Evolutionary conservation across 306 rosid species (phyloP).

Genomic region (Castanea sativa): DNA sequence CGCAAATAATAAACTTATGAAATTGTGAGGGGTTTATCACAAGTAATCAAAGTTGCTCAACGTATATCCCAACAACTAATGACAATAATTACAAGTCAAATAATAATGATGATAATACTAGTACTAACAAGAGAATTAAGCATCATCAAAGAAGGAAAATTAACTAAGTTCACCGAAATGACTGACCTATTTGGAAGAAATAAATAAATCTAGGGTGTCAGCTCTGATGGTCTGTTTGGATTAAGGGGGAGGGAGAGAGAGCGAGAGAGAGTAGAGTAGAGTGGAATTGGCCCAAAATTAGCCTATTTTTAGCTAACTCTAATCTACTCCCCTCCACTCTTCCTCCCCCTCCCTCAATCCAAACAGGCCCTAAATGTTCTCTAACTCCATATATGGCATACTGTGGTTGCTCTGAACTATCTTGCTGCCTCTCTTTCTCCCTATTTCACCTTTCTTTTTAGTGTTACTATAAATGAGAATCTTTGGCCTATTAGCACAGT

Average conservation of each 20-base stretch:
- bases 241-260: too few relatives aligned
- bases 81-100: not conserved
- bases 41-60: too few relatives aligned
- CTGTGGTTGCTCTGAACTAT: not conserved
- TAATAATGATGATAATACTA: not conserved
- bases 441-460: not conserved
- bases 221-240: not conserved
- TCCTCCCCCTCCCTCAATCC: too few relatives aligned
- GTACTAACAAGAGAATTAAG: too few relatives aligned
- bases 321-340: too few relatives aligned
- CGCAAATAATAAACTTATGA: too few relatives aligned
- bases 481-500: conserved; percentile 12
- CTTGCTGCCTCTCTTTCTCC: not conserved
- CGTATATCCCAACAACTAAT: not conserved
- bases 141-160: not conserved
- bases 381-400: not conserved
- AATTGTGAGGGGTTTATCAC: too few relatives aligned
- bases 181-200: not conserved
- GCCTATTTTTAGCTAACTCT: rapidly evolving
- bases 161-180: not conserved
- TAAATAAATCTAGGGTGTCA: not conserved
- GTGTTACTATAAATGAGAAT: conserved; percentile 25
- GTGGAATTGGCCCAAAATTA: too few relatives aligned
- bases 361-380: not conserved
- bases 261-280: too few relatives aligned